Evolutionary conservation across 2,329 filamentous ascomycete genomes (phyloP).

Genomic region (Colletotrichum kahawae): DNA sequence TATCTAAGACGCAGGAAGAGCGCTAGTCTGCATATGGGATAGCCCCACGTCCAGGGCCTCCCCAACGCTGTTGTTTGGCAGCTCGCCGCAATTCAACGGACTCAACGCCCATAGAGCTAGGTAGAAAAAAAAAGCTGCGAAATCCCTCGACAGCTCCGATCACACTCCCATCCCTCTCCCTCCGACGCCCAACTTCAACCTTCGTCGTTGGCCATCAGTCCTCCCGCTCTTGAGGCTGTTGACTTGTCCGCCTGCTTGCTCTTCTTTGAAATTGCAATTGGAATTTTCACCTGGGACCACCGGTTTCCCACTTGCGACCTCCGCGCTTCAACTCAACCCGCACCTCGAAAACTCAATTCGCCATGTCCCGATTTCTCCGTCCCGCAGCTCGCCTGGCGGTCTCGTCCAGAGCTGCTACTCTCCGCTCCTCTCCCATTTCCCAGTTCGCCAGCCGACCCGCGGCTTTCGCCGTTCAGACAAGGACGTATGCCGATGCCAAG

Average conservation of each 20-base stretch:
- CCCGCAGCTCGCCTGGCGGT: constrained; percentile 54
- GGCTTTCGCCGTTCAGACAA: constrained; percentile 49
- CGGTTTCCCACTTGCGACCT: constrained; percentile 4
- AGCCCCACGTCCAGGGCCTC: constrained; percentile 8
- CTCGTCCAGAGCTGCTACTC: constrained; percentile 42
- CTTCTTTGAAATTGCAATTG: not conserved
- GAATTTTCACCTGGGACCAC: not conserved
- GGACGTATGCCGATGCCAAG: constrained; percentile 60
- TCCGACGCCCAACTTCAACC: constrained; percentile 16
- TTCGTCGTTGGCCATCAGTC: constrained; percentile 19
- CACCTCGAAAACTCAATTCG: constrained; percentile 15
- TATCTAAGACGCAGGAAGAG: not conserved
- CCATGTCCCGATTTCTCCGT: constrained; percentile 58
- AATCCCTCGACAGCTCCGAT: constrained; percentile 25
- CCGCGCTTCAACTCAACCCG: not conserved
- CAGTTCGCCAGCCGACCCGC: constrained; percentile 39
- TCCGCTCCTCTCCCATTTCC: constrained; percentile 38
- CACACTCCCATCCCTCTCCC: constrained; percentile 18
- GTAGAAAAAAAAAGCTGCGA: constrained; percentile 21
- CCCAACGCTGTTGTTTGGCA: constrained; percentile 23
- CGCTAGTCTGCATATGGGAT: not conserved
- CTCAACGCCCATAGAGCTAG: constrained; percentile 24
- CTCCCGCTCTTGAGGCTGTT: constrained; percentile 1
- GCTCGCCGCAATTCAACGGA: constrained; percentile 27
- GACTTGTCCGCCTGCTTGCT: not conserved